Evolutionary conservation across 2,329 filamentous ascomycete species (phyloP), one percentile per base, ranked within the genome.

Genomic region (Helotiales sp.): DNA sequence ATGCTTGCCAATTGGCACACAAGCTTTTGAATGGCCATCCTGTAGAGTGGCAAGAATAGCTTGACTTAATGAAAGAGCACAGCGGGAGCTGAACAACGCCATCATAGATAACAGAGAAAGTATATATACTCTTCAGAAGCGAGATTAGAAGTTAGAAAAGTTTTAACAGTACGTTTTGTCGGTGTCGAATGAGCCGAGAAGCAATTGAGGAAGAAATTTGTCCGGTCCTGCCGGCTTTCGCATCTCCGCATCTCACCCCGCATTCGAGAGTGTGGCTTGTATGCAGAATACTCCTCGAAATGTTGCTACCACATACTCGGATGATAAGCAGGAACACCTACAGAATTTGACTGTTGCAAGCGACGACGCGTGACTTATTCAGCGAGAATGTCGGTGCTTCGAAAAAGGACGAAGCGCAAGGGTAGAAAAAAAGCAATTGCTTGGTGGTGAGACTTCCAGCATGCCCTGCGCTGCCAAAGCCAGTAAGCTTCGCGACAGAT

Each of bases 181-280:
- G 38, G 52, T 19, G 25, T 19, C 19, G 22, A 27, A 36, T 54
- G 27, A 46, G 31, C 19, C 30, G 27, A 25, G 10, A 27, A 36
- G 40, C 33, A 22, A 38, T 13, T 13, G n/a, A 15, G 42, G 30
- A 19, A 27, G 15, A 42, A 54, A 53, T 54, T 54, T 58, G 31
- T 58, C 55, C 55, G 55, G 25, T n/a, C n/a, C n/a, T n/a, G 22
- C 22, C 30, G 29, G 49, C 29, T 25, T 17, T 46, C 13, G 54
- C n/a, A 15, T 17, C 47, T 53, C 27, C n/a, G 44, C 51, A 10
- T 44, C 3, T 17, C 15, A 38, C 7, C 31, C 31, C n/a, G 31
- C 31, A 34, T 40, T 3, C 33, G 25, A 50, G 55, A 58, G 50
- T 31, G 10, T 15, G 29, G 22, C 27, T 22, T 31, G 36, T 9